These are phyloP conservation scores for Epipyxis sp. DNA, from an alignment of 108 stramenopile genomes.

Conservation along the genomic window DNA sequence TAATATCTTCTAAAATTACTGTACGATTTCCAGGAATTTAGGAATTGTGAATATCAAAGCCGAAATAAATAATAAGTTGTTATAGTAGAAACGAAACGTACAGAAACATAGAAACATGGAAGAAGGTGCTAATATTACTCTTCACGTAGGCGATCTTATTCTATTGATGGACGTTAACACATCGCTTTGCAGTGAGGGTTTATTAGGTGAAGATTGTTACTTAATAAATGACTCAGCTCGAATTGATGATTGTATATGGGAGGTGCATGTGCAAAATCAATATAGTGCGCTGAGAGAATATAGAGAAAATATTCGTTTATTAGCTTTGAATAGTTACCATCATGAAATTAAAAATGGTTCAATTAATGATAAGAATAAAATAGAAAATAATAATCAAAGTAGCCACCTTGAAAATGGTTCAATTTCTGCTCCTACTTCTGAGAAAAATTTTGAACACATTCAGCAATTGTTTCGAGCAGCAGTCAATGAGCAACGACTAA, in stretches of 20 bases:
- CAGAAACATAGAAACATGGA: too few relatives aligned
- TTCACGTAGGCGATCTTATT: too few relatives aligned
- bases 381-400: neutral
- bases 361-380: too few relatives aligned
- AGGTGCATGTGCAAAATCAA: constrained; percentile 32
- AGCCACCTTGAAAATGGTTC: neutral
- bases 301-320: neutral
- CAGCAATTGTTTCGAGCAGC: neutral
- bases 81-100: too few relatives aligned
- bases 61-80: too few relatives aligned
- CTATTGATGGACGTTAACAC: too few relatives aligned
- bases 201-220: constrained; percentile 11
- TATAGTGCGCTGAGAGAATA: constrained; percentile 25
- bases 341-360: too few relatives aligned
- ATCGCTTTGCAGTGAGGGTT: too few relatives aligned
- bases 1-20: too few relatives aligned
- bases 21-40: too few relatives aligned
- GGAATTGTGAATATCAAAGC: too few relatives aligned
- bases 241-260: constrained; percentile 20
- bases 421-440: neutral
- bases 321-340: neutral
- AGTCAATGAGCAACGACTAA: constrained; percentile 27
- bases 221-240: neutral
- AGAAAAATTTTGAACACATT: constrained; percentile 4
- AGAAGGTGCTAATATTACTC: too few relatives aligned